Percentiles rank a stretch among this genome's conserved stretches.
These are phyloP conservation scores for Xylaria palmicola DNA, from an alignment of 495 filamentous ascomycete species.

Conservation along the genomic window DNA sequence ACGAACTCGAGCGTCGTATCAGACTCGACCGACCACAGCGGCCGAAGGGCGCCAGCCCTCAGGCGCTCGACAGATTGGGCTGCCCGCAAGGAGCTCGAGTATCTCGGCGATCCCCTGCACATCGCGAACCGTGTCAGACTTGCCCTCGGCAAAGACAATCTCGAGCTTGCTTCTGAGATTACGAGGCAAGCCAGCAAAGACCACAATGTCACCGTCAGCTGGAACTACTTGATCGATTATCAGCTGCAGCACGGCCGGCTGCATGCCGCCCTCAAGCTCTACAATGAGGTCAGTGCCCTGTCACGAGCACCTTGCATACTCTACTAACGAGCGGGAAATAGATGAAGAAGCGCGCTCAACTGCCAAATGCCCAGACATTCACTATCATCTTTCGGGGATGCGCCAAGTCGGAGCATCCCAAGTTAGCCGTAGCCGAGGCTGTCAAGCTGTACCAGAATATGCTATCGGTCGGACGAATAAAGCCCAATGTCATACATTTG, in stretches of 20 bases:
- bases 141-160: conserved; percentile 52
- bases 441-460: conserved; percentile 72
- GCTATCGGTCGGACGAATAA: conserved; percentile 54
- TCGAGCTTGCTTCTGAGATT: conserved; percentile 62
- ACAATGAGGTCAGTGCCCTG: conserved; percentile 67
- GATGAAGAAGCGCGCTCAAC: conserved; percentile 91
- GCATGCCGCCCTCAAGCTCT: conserved; percentile 67
- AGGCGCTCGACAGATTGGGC: conserved; percentile 24
- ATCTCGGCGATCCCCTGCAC: conserved; percentile 63
- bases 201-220: conserved; percentile 65
- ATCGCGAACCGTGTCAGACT: conserved; percentile 62
- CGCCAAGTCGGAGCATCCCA: conserved; percentile 49
- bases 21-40: neutral
- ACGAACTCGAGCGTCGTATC: neutral
- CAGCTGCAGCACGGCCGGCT: conserved; percentile 59
- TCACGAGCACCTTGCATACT: neutral
- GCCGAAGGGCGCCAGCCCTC: conserved; percentile 21
- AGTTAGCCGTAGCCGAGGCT: conserved; percentile 58
- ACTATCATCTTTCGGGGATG: conserved; percentile 80
- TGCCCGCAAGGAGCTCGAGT: conserved; percentile 57
- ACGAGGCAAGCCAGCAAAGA: conserved; percentile 63
- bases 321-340: conserved; percentile 30
- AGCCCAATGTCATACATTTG: conserved; percentile 72
- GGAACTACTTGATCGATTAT: conserved; percentile 83
- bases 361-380: conserved; percentile 74